Evolutionary conservation across 257 asterid genomes (phyloP).

Genomic region (Petunia axillaris): DNA sequence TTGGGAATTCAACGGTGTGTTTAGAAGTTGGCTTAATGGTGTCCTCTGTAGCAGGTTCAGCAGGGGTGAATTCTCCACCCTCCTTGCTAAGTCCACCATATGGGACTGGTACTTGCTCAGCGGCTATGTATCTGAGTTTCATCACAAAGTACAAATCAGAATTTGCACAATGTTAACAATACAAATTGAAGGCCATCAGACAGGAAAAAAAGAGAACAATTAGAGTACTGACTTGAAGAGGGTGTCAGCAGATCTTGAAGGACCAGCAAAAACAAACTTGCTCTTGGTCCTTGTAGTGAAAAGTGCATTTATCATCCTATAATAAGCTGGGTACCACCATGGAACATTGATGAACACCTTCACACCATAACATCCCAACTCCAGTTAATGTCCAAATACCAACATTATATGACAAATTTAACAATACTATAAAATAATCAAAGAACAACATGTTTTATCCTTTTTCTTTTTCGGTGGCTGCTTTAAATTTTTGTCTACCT

Average conservation of each 20-base stretch:
- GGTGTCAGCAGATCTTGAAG: constrained; percentile 81
- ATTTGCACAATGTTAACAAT: not conserved
- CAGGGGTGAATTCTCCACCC: constrained; percentile 72
- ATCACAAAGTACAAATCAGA: constrained; percentile 1
- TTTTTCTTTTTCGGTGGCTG: no score
- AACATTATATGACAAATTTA: not conserved
- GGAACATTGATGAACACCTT: constrained; percentile 97
- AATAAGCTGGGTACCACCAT: constrained; percentile 97
- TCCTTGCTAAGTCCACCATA: constrained; percentile 92
- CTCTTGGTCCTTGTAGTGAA: constrained; percentile 92
- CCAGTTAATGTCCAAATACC: not conserved
- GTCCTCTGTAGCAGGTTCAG: constrained; percentile 78
- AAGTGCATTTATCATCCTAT: constrained; percentile 85
- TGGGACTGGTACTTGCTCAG: constrained; percentile 84
- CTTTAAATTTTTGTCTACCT: no score
- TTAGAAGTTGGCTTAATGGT: constrained; percentile 75
- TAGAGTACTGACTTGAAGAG: constrained; percentile 68
- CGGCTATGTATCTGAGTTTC: constrained; percentile 74
- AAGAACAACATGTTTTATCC: no score
- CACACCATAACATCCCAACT: not conserved
- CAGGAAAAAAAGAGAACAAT: not conserved
- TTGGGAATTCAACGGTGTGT: constrained; percentile 74
- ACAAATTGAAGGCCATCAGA: not conserved
- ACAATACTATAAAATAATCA: no score
- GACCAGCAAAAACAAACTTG: constrained; percentile 98